These are phyloP conservation scores for Phaseolus coccineus DNA, from an alignment of 331 rosid genomes.

Conservation along the genomic window DNA sequence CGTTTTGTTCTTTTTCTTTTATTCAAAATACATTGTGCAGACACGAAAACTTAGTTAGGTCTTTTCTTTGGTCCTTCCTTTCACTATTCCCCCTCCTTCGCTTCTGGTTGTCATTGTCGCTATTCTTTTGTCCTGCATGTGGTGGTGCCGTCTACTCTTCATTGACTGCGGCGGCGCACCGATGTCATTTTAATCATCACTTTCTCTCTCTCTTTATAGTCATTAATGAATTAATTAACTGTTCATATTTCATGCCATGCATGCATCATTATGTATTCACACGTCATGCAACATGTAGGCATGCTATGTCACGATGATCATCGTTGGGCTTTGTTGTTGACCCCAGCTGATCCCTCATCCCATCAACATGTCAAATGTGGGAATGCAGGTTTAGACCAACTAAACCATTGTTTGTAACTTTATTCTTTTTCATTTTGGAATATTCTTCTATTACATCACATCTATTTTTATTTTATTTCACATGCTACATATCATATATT, in stretches of 20 bases:
- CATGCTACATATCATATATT: too few species aligned
- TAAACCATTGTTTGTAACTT: not conserved
- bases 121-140: conserved; percentile 11
- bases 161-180: conserved; percentile 47
- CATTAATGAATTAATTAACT: too few species aligned
- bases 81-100: not conserved
- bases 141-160: conserved; percentile 30
- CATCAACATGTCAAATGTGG: too few species aligned
- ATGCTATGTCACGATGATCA: not conserved
- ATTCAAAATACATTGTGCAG: not conserved
- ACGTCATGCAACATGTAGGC: not conserved
- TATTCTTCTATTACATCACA: too few species aligned
- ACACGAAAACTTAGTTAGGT: not conserved
- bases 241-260: too few species aligned
- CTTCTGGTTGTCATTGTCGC: not conserved
- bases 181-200: conserved; percentile 8
- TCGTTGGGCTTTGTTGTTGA: not conserved
- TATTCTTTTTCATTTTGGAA: not conserved
- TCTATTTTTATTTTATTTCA: too few species aligned
- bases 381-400: not conserved
- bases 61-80: not conserved
- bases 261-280: not conserved
- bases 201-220: too few species aligned
- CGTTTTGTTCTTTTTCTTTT: not conserved
- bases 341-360: not conserved